Evolutionary conservation across 2,329 filamentous ascomycete species (phyloP).

Genomic region (Diatrype stigma): DNA sequence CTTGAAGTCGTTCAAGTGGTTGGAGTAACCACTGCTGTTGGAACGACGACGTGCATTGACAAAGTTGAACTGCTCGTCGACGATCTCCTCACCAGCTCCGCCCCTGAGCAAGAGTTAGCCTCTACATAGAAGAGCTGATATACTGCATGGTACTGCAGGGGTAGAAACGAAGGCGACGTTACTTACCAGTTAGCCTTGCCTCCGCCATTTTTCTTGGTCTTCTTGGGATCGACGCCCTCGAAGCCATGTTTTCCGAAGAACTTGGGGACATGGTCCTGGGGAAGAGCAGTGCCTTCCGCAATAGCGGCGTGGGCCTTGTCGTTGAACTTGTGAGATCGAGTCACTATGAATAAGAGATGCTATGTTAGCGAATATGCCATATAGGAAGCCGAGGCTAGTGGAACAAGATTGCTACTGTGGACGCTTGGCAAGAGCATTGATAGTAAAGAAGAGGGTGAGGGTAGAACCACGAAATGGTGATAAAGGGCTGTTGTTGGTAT

Average conservation of each 20-base stretch:
- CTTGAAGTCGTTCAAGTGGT: constrained; percentile 74
- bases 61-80: constrained; percentile 80
- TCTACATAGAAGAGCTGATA: too few relatives aligned
- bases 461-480: too few relatives aligned
- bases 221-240: constrained; percentile 78
- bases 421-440: too few relatives aligned
- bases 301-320: constrained; percentile 84
- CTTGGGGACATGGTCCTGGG: constrained; percentile 74
- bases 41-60: constrained; percentile 84
- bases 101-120: constrained; percentile 58
- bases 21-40: constrained; percentile 76
- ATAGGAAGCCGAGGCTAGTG: too few relatives aligned
- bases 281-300: constrained; percentile 66
- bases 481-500: too few relatives aligned
- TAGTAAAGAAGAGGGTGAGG: too few relatives aligned
- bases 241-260: constrained; percentile 90
- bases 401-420: too few relatives aligned
- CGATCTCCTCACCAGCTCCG: constrained; percentile 73
- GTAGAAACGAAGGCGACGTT: not conserved
- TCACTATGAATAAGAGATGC: constrained; percentile 66
- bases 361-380: too few relatives aligned
- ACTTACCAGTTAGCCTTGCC: constrained; percentile 92
- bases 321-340: constrained; percentile 93
- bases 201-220: constrained; percentile 93
- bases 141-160: not conserved